Evolutionary conservation across 768 basidiomycete genomes (phyloP), one percentile per base, ranked within the genome.

Genomic region (Albatrellus ellisii): DNA sequence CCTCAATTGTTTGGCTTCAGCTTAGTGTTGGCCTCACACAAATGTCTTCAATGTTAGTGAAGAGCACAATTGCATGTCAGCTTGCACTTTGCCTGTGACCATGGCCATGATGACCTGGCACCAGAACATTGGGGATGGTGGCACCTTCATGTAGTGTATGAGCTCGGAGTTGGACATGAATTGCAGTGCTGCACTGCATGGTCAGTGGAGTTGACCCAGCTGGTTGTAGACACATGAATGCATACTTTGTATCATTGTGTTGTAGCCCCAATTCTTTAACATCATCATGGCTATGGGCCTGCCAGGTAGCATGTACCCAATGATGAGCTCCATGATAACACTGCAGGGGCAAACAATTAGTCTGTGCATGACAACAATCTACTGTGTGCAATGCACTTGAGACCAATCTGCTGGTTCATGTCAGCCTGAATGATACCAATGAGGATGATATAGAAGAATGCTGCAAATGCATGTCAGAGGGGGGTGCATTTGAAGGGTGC

Each of bases 101-200:
- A 79, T 51, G 1, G 80, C 68, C 6, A 79, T 77, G 37, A 81
- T 49, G 25, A 81, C 69, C 57, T 86, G 83, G n/a, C 64, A 67
- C 56, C 58, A 66, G 63, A 90, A 90, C 73, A 86, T 85, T 32
- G 68, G 51, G 6, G 73, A 67, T 12, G 27, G 40, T 6, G 80
- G 78, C 39, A 86, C 68, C 60, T 80, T 81, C 75, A 75, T 79
- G 52, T 64, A 64, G 41, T 57, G 81, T 5, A 77, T 80, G 34
- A 84, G 77, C 58, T 88, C 87, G 58, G 86, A 77, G 62, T 87
- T 81, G 6, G 73, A 68, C 1, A 77, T 70, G 62, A 86, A 87
- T 32, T 62, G 62, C 34, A 85, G 55, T 1, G 82, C 80, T 31
- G 17, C 3, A 31, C 12, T n/a, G 12, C 12, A 2, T 12, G 17